These are phyloP conservation scores for Hamamelis virginiana DNA, from an alignment of 164 flowering plant species.

Conservation along the genomic window DNA sequence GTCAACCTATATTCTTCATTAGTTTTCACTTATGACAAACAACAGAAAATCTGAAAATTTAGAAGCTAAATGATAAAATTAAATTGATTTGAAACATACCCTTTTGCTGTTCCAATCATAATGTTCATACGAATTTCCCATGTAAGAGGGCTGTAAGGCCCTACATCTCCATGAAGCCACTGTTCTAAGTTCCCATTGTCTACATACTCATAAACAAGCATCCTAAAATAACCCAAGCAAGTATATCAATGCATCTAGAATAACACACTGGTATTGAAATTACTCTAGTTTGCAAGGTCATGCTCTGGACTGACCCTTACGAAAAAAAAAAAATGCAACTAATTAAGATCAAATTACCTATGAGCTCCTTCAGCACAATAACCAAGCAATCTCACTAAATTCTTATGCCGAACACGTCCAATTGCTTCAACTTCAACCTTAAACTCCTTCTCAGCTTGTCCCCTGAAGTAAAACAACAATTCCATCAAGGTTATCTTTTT, in stretches of 20 bases:
- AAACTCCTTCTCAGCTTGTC: constrained; percentile 84
- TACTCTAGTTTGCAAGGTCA: not conserved
- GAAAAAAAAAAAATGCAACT: constrained; percentile 10
- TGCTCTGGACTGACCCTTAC: not conserved
- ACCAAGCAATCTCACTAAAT: constrained; percentile 85
- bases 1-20: constrained; percentile 57
- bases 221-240: constrained; percentile 38
- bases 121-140: constrained; percentile 84
- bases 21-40: not conserved
- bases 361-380: constrained; percentile 94
- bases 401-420: constrained; percentile 89
- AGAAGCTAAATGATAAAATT: not conserved
- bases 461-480: constrained; percentile 37
- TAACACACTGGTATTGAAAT: not conserved
- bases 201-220: constrained; percentile 85
- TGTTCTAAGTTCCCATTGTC: constrained; percentile 86
- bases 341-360: constrained; percentile 43
- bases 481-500: constrained; percentile 1
- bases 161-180: constrained; percentile 89
- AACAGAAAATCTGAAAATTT: not conserved
- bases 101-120: constrained; percentile 82
- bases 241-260: not conserved
- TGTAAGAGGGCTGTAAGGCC: constrained; percentile 66
- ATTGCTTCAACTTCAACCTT: constrained; percentile 86
- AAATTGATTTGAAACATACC: constrained; percentile 35